phyloP scores from a whole-genome alignment of 2,329 filamentous ascomycete species.

The Coniella vitis region DNA sequence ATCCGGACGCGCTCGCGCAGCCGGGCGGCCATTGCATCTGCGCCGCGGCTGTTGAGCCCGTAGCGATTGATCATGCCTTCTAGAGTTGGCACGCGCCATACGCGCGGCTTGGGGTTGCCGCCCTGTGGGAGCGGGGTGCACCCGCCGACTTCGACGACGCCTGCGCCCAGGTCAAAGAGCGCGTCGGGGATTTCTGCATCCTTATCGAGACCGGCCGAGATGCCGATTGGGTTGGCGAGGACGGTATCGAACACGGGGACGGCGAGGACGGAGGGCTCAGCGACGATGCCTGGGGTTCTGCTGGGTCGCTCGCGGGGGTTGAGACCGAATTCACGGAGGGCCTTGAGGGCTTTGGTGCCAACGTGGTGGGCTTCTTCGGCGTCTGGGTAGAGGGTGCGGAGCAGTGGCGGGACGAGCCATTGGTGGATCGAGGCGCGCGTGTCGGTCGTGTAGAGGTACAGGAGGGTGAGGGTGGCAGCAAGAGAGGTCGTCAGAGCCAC shows the following conservation, averaged over 20 bases:
- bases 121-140: constrained; percentile 80
- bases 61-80: constrained; percentile 93
- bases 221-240: constrained; percentile 81
- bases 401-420: constrained; percentile 57
- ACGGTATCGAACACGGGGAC: constrained; percentile 65
- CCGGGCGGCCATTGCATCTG: constrained; percentile 75
- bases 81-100: constrained; percentile 78
- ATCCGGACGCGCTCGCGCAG: constrained; percentile 70
- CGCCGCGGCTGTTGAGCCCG: constrained; percentile 86
- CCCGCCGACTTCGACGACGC: constrained; percentile 86
- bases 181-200: constrained; percentile 70
- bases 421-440: constrained; percentile 65
- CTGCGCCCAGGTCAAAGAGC: constrained; percentile 77
- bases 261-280: constrained; percentile 31
- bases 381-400: constrained; percentile 63
- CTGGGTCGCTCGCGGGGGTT: constrained; percentile 72
- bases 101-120: constrained; percentile 80
- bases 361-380: constrained; percentile 89
- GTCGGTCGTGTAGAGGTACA: constrained; percentile 67
- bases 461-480: constrained; percentile 35
- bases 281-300: constrained; percentile 23
- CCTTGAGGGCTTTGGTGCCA: constrained; percentile 64
- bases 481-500: constrained; percentile 35
- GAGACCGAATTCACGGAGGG: constrained; percentile 65
- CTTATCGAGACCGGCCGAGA: constrained; percentile 48